A percentile compares a stretch with the other conserved stretches of the same genome.
phyloP scores from a whole-genome alignment of 768 basidiomycete species.

The Russula lepida region DNA sequence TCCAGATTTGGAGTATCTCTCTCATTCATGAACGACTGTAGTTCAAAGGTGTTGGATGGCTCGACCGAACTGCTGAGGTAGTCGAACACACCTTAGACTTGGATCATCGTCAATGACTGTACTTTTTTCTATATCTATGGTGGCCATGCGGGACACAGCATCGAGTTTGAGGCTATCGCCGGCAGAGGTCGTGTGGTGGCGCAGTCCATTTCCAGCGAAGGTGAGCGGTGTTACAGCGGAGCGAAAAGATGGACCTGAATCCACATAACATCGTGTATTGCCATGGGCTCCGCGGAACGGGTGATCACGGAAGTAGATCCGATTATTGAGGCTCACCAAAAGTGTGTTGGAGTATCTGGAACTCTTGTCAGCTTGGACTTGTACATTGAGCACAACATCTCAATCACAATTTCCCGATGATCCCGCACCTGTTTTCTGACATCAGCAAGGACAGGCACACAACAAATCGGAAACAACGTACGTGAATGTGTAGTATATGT shows the following conservation, averaged over 20 bases:
- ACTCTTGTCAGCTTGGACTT: not conserved
- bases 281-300: not conserved
- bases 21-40: not conserved
- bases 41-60: not conserved
- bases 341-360: conserved; percentile 24
- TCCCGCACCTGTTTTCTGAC: conserved; percentile 12
- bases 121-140: not conserved
- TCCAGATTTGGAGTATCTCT: no score
- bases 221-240: not conserved
- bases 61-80: not conserved
- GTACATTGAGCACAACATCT: not conserved
- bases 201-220: not conserved
- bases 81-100: not conserved
- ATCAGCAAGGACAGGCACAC: not conserved
- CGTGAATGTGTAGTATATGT: conserved; percentile 12
- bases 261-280: not conserved
- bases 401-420: conserved; percentile 21
- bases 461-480: not conserved
- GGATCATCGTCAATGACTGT: not conserved
- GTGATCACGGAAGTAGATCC: conserved; percentile 14
- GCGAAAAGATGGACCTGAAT: not conserved
- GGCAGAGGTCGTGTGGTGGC: not conserved
- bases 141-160: not conserved
- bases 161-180: not conserved
- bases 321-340: conserved; percentile 23